Evolutionary conservation across 1,139 yeast genomes (phyloP).

Genomic region (Blastobotrys buckinghamii): DNA sequence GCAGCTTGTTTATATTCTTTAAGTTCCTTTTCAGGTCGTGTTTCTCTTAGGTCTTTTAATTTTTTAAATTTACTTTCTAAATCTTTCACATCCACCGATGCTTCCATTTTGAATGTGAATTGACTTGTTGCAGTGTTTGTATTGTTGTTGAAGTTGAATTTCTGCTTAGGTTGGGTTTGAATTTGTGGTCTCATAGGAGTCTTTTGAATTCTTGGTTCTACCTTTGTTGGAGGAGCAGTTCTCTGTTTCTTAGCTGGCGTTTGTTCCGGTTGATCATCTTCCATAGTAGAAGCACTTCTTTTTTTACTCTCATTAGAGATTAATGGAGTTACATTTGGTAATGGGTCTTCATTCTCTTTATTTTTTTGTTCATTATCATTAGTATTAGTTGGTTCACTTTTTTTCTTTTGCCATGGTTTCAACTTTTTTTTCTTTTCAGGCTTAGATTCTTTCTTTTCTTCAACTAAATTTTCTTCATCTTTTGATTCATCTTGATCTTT

Average conservation of each 20-base stretch:
- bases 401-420: constrained; percentile 3
- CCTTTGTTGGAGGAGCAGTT: neutral
- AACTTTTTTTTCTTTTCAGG: neutral
- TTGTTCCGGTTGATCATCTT: neutral
- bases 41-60: constrained; percentile 21
- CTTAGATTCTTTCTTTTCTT: neutral
- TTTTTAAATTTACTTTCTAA: constrained; percentile 13
- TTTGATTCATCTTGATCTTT: neutral
- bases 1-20: constrained; percentile 28
- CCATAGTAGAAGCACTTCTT: constrained; percentile 4
- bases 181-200: neutral
- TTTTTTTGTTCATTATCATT: neutral
- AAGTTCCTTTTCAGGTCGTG: constrained; percentile 30
- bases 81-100: constrained; percentile 9
- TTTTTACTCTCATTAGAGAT: constrained; percentile 4
- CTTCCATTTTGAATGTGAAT: constrained; percentile 8
- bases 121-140: neutral
- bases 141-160: neutral
- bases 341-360: constrained; percentile 5
- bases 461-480: neutral
- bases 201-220: neutral
- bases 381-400: neutral
- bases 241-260: neutral
- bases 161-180: neutral
- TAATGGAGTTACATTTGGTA: constrained; percentile 6